Evolutionary conservation across 371 early-diverging fungal species (phyloP), one percentile per base, ranked within the genome.

Genomic region (Mortierella sp.): DNA sequence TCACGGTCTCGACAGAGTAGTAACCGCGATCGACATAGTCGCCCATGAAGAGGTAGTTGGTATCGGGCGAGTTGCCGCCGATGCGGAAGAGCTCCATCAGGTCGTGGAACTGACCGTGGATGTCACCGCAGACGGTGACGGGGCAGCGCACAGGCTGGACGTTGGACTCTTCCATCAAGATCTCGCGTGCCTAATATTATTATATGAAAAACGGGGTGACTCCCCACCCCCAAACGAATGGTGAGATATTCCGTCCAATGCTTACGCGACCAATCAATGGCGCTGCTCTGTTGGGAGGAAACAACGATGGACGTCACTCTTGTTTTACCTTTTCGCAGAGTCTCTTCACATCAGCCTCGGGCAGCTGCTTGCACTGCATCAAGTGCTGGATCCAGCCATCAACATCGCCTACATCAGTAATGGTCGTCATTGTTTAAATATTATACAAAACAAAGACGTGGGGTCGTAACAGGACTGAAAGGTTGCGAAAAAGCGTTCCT

Each of bases 11-110:
- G n/a, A 99, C 88, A 67, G 93, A 93, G 86, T 97, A 97, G 79
- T 98, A 97, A 55, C 99, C 99, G 53, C 99, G 92, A 86, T 99
- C 97, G 29, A 99, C 99, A 88, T 98, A 99, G 85, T 99, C 99
- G 43, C 98, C 98, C 71, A 99, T 85, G 87, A 99, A 98, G 53
- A 99, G 87, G 80, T 95, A 98, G 90, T 95, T 97, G 85, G 93
- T 89, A 79, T 89, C 91, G n/a, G 93, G 98, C 70, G 93, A 98
- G 88, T 91, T 96, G 48, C 94, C 98, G 22, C 88, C 89, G 91
- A 89, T 96, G 85, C 94, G 96, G 85, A 96, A 99, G 53, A 97
- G 85, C 74, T 94, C 89, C 80, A 96, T 84, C 48, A 99, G 88
- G 86, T 99, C 98, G 31, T 92, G 88, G 84, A 92, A 93, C 91